These are phyloP conservation scores for Salvia hispanica DNA, from an alignment of 257 asterid species.

Conservation along the genomic window DNA sequence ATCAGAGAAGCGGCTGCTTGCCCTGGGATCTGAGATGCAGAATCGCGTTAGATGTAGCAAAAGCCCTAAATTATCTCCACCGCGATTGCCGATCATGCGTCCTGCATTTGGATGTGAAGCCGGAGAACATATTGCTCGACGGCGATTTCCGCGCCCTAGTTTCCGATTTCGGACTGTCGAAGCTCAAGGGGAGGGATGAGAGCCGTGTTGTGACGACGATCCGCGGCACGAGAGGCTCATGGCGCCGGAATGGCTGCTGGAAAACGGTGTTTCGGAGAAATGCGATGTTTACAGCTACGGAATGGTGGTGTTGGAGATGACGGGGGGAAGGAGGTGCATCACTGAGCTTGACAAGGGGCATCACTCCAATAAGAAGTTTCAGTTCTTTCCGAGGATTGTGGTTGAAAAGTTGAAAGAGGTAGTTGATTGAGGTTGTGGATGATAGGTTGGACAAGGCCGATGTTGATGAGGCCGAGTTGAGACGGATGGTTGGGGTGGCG, in stretches of 20 bases:
- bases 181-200: slow-evolving; percentile 74
- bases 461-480: slow-evolving; percentile 45
- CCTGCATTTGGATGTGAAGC: slow-evolving; percentile 75
- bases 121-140: slow-evolving; percentile 68
- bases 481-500: slow-evolving; percentile 54
- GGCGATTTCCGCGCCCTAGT: slow-evolving; percentile 54
- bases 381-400: slow-evolving; percentile 59
- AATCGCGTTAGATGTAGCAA: slow-evolving; percentile 67
- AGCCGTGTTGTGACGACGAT: slow-evolving; percentile 55
- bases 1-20: slow-evolving; percentile 48
- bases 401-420: slow-evolving; percentile 57
- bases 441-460: slow-evolving; percentile 45
- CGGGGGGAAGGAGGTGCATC: slow-evolving; percentile 63
- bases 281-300: slow-evolving; percentile 79
- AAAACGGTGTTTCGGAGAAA: slow-evolving; percentile 70
- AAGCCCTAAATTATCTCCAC: slow-evolving; percentile 68
- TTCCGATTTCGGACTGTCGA: slow-evolving; percentile 72
- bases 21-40: slow-evolving; percentile 64
- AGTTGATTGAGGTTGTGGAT: slow-evolving; percentile 63
- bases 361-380: slow-evolving; percentile 45
- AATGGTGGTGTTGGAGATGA: slow-evolving; percentile 68
- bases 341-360: slow-evolving; percentile 36
- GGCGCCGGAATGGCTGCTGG: slow-evolving; percentile 88
- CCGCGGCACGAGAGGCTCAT: slow-evolving; percentile 77
- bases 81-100: slow-evolving; percentile 79